phyloP scores from a whole-genome alignment of 2,329 filamentous ascomycete genomes.

The Colletotrichum sansevieriae region DNA sequence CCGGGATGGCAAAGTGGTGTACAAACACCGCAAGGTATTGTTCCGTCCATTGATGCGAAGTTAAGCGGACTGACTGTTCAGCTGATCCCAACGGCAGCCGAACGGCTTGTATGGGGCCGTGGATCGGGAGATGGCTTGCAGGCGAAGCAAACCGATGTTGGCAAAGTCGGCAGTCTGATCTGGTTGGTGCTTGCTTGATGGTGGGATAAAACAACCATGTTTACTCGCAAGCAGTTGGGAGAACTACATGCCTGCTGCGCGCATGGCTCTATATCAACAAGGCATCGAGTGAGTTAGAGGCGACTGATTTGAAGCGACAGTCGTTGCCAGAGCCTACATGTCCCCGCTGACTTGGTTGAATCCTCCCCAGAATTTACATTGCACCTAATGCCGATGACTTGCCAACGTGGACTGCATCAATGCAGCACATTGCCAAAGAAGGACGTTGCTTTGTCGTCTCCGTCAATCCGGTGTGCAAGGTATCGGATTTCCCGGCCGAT shows the following conservation, averaged over 20 bases:
- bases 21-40: conserved; percentile 54
- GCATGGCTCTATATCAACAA: conserved; percentile 57
- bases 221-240: conserved; percentile 51
- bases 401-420: conserved; percentile 54
- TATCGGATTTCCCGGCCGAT: conserved; percentile 56
- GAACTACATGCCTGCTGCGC: conserved; percentile 59
- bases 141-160: conserved; percentile 55
- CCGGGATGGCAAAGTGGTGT: conserved; percentile 52
- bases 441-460: conserved; percentile 58
- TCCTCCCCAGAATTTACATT: conserved; percentile 47
- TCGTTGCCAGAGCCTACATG: too few species aligned
- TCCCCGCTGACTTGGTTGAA: conserved; percentile 1
- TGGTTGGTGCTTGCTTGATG: conserved; percentile 44
- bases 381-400: conserved; percentile 51
- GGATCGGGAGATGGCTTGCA: conserved; percentile 55
- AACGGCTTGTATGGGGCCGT: conserved; percentile 60
- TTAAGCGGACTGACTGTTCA: conserved; percentile 12
- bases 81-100: conserved; percentile 56
- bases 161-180: conserved; percentile 57
- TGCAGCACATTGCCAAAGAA: conserved; percentile 61
- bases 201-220: conserved; percentile 1
- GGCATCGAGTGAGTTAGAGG: conserved; percentile 53
- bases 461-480: conserved; percentile 56
- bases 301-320: not conserved
- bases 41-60: not conserved